These are phyloP conservation scores for Pyrenophora tritici-repentis DNA, from an alignment of 2,329 filamentous ascomycete genomes.

Conservation along the genomic window DNA sequence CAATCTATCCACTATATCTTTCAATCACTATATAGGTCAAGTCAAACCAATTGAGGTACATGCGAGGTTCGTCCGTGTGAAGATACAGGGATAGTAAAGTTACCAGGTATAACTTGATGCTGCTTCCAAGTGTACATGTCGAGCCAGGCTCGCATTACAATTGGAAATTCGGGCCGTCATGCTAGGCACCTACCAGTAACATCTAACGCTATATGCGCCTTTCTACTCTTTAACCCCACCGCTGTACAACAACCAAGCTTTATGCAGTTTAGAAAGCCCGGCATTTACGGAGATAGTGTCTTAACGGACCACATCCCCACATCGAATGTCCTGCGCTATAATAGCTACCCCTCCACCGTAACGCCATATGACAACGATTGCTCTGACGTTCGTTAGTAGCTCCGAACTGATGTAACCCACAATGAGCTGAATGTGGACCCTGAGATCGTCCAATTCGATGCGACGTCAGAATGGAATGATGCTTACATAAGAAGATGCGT, in stretches of 20 bases:
- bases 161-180: not conserved
- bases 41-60: not conserved
- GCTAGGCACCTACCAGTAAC: not conserved
- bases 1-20: not conserved
- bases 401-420: no score
- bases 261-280: not conserved
- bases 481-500: conserved; percentile 3
- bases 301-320: not conserved
- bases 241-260: no score
- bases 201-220: not conserved
- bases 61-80: not conserved
- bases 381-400: conserved; percentile 1
- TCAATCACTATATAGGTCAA: no score
- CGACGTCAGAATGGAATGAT: conserved; percentile 10
- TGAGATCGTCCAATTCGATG: not conserved
- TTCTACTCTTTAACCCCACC: no score
- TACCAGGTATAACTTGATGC: not conserved
- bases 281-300: conserved; percentile 11
- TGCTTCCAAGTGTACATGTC: not conserved
- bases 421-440: not conserved
- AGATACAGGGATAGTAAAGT: not conserved
- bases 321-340: not conserved
- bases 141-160: not conserved
- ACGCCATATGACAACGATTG: conserved; percentile 9
- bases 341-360: conserved; percentile 9